These are phyloP conservation scores for Sphaerostilbella broomeana DNA, from an alignment of 2,329 filamentous ascomycete genomes.

Conservation along the genomic window DNA sequence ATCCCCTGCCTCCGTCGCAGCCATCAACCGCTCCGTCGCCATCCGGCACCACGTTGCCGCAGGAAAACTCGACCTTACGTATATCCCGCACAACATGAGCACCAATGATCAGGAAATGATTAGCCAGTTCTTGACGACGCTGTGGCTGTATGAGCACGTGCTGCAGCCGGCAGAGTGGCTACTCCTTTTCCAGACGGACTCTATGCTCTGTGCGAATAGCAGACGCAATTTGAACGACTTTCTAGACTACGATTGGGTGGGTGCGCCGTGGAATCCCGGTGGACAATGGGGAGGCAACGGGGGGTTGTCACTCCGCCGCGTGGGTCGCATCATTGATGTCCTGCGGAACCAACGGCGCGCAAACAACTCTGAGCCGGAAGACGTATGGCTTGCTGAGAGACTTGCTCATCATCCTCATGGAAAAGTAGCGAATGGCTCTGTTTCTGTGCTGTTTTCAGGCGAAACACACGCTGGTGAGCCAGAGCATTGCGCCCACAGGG, in stretches of 20 bases:
- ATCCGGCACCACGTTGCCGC: constrained; percentile 36
- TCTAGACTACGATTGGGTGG: constrained; percentile 48
- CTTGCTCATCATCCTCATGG: constrained; percentile 42
- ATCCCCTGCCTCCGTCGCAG: constrained; percentile 37
- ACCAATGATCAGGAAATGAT: constrained; percentile 46
- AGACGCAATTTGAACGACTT: constrained; percentile 41
- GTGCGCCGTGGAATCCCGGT: constrained; percentile 41
- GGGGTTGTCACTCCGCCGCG: constrained; percentile 45
- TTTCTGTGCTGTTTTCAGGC: constrained; percentile 43
- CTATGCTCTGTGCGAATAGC: constrained; percentile 49
- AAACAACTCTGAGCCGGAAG: constrained; percentile 43
- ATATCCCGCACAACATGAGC: constrained; percentile 46
- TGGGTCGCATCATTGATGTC: constrained; percentile 47
- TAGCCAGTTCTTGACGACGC: constrained; percentile 44
- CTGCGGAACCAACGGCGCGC: constrained; percentile 41
- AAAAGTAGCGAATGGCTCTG: constrained; percentile 45
- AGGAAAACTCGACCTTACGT: constrained; percentile 45
- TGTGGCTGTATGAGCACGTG: constrained; percentile 45
- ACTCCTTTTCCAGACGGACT: constrained; percentile 49
- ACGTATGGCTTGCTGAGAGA: constrained; percentile 49
- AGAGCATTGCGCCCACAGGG: constrained; percentile 18
- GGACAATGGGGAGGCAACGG: constrained; percentile 45
- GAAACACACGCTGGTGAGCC: constrained; percentile 37
- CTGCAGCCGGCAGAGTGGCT: constrained; percentile 47
- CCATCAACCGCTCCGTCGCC: constrained; percentile 39